Percentiles rank a stretch among this genome's conserved stretches.
phyloP scores from a whole-genome alignment of 2,329 filamentous ascomycete species.

The Paraconiothyrium sp. region DNA sequence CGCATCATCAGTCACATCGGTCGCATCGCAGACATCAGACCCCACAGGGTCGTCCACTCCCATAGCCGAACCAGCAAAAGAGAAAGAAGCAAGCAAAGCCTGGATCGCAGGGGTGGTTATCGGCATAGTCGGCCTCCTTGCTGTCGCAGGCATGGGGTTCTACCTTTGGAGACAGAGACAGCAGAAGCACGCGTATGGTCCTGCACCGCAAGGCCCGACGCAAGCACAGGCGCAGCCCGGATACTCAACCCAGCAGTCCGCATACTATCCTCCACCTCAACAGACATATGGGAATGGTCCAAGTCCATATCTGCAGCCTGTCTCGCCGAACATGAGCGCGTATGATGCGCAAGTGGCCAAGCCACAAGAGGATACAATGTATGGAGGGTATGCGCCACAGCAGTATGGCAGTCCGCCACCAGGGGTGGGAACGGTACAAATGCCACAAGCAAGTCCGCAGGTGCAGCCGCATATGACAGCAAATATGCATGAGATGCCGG shows the following conservation, averaged over 20 bases:
- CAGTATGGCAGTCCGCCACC: slow-evolving; percentile 1
- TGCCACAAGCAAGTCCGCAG: slow-evolving; percentile 2
- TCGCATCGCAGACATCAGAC: slow-evolving; percentile 12
- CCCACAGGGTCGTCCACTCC: slow-evolving; percentile 1
- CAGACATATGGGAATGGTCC: slow-evolving; percentile 6
- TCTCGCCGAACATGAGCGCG: slow-evolving; percentile 5
- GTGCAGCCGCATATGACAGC: slow-evolving; percentile 1
- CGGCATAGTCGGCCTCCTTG: slow-evolving; percentile 17
- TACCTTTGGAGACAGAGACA: slow-evolving; percentile 17
- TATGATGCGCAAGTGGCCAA: slow-evolving; percentile 7
- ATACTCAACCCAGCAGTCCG: slow-evolving; percentile 1
- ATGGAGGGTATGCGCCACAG: background rate
- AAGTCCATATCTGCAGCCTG: background rate
- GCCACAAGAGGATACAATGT: background rate
- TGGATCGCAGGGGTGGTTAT: slow-evolving; percentile 24
- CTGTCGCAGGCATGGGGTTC: slow-evolving; percentile 21
- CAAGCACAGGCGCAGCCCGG: slow-evolving; percentile 9
- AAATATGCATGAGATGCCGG: slow-evolving; percentile 4
- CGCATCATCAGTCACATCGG: background rate
- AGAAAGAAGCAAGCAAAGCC: slow-evolving; percentile 18
- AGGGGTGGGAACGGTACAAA: slow-evolving; percentile 2
- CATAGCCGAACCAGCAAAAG: background rate
- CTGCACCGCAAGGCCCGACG: slow-evolving; percentile 12
- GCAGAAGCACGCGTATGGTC: slow-evolving; percentile 15
- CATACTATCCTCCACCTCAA: slow-evolving; percentile 4